Base-by-base conservation (phyloP, 208 protist genomes). In the Trypanosoma boissoni region DNA sequence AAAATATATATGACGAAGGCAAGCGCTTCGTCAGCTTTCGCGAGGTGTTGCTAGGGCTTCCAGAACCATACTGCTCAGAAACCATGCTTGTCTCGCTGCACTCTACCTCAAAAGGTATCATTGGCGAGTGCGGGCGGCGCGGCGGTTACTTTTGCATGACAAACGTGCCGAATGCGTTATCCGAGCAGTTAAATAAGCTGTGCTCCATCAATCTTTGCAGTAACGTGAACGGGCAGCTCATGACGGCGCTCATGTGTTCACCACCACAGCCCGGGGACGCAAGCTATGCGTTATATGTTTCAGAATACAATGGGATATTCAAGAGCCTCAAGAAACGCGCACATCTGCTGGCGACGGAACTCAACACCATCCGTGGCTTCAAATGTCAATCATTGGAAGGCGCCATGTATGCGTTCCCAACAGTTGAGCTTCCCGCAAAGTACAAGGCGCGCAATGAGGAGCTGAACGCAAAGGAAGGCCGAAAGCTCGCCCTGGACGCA, bases 361-460 rank as follows among this genome's bases (percentile, higher is more conserved):
- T 99, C 36, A 98, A 98, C 75, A 71, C 14, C 36, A 74, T 99
- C 34, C 79, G 88, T 41, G 97, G 97, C 18, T 68, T 99, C 27
- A 85, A 72, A n/a, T 98, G 96, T 81, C 80, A 97, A 32, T 44
- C 68, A 20, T 82, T 97, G 18, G 72, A 92, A 63, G 97, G 97
- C 28, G 97, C 99, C 18, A 98, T 99, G 96, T 99, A 99, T 77
- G 88, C 96, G 5, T 99, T 99, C 85, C 98, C 99, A 27, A 58
- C 37, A 7, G 87, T 99, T 42, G 51, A 28, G 27, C 61, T 99
- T 8, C 96, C 98, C 18, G 27, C 28, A 9, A 82, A 78, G 49
- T 97, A 94, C 41, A 67, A 87, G 2, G 59, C 65, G 50, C 78
- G 82, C 44, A 72, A 95, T 51, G 60, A 77, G 23, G 56, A 59